A percentile compares a stretch with the other conserved stretches of the same genome.
These are phyloP conservation scores for Bertia moriformis DNA, from an alignment of 2,329 filamentous ascomycete genomes.

Conservation along the genomic window DNA sequence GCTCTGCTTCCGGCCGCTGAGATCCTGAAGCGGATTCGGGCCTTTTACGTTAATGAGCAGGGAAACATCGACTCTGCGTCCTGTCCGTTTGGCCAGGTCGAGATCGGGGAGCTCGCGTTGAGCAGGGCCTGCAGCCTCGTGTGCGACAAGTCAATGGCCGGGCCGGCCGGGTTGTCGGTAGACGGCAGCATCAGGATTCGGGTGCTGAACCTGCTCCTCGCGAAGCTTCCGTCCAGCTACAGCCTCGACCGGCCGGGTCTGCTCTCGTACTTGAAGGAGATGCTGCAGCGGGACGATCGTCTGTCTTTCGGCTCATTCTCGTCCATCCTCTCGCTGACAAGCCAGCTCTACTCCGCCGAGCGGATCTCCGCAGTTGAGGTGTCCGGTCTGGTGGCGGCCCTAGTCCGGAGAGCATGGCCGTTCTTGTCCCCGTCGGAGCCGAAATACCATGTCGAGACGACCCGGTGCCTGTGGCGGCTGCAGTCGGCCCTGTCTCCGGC, in stretches of 20 bases:
- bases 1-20: conserved; percentile 27
- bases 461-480: conserved; percentile 72
- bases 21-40: conserved; percentile 42
- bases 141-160: too few species aligned
- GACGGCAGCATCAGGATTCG: conserved; percentile 29
- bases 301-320: conserved; percentile 40
- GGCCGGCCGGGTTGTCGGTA: too few species aligned
- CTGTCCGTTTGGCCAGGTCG: conserved; percentile 41
- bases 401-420: conserved; percentile 64
- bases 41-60: conserved; percentile 58
- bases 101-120: conserved; percentile 46
- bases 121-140: conserved; percentile 39
- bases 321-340: conserved; percentile 40
- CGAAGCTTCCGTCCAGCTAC: conserved; percentile 31
- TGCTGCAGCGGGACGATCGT: conserved; percentile 20
- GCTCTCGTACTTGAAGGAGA: conserved; percentile 32
- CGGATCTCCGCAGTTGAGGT: conserved; percentile 36
- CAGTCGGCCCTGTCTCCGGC: conserved; percentile 55
- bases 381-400: conserved; percentile 46
- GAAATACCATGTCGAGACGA: conserved; percentile 88
- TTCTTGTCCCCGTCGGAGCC: conserved; percentile 68
- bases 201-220: conserved; percentile 40
- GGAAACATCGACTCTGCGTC: conserved; percentile 49
- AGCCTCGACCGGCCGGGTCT: conserved; percentile 30
- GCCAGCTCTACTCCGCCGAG: conserved; percentile 36